Percentiles rank a stretch among this genome's conserved stretches.
phyloP scores from a whole-genome alignment of 257 asterid species.

The Cruciata laevipes region DNA sequence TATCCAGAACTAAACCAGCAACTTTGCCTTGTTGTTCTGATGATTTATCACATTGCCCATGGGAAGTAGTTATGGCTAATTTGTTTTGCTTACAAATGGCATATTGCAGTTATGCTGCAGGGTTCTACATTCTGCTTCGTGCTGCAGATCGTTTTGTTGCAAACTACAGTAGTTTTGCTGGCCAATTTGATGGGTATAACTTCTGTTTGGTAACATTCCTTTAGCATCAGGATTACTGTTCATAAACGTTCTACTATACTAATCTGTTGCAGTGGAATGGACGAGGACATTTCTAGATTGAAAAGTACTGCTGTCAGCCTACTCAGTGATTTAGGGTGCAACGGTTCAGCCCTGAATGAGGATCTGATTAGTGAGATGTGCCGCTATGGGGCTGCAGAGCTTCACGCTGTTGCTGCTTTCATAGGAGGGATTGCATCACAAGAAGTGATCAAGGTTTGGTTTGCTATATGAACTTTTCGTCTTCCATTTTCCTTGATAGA shows the following conservation, averaged over 20 bases:
- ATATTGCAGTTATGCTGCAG: slow-evolving; percentile 62
- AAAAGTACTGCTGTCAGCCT: slow-evolving; percentile 71
- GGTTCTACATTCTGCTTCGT: slow-evolving; percentile 84
- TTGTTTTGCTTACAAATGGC: slow-evolving; percentile 10
- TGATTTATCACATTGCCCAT: slow-evolving; percentile 15
- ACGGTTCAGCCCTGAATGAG: slow-evolving; percentile 66
- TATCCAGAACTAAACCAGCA: not conserved
- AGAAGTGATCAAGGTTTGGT: slow-evolving; percentile 96
- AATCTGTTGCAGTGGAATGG: slow-evolving; percentile 62
- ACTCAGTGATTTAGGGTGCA: slow-evolving; percentile 76
- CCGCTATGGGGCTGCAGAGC: slow-evolving; percentile 94
- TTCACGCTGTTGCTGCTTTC: slow-evolving; percentile 89
- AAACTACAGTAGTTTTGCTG: slow-evolving; percentile 74
- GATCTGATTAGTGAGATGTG: slow-evolving; percentile 93
- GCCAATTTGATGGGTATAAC: slow-evolving; percentile 85
- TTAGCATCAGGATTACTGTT: not conserved
- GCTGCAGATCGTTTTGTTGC: slow-evolving; percentile 92
- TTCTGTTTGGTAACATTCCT: not conserved
- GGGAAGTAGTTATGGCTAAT: slow-evolving; percentile 11
- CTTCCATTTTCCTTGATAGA: not conserved
- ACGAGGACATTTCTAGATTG: slow-evolving; percentile 88
- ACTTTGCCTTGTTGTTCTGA: slow-evolving; percentile 1
- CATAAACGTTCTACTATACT: slow-evolving; percentile 14
- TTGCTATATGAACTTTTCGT: slow-evolving; percentile 13
- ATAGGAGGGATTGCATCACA: slow-evolving; percentile 96